phyloP scores from a whole-genome alignment of 2,329 filamentous ascomycete genomes.

The Penicillium sp. region DNA sequence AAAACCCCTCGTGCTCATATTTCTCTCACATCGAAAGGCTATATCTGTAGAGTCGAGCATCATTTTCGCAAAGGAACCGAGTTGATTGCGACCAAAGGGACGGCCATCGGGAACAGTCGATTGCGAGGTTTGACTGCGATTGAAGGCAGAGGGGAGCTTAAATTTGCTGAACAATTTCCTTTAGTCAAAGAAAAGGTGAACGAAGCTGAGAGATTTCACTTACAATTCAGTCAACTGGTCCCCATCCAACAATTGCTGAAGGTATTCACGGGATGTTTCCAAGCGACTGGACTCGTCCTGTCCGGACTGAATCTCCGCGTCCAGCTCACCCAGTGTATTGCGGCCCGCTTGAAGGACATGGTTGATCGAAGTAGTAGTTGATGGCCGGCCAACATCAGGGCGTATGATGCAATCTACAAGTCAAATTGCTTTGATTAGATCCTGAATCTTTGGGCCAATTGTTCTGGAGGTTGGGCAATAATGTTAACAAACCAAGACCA shows the following conservation, averaged over 20 bases:
- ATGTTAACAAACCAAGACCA: conserved; percentile 40
- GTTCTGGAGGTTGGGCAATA: conserved; percentile 1
- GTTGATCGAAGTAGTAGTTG: conserved; percentile 41
- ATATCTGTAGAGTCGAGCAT: conserved; percentile 51
- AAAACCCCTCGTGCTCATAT: not conserved
- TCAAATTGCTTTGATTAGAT: conserved; percentile 24
- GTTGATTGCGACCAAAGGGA: conserved; percentile 28
- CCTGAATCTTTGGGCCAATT: conserved; percentile 6
- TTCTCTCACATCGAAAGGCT: conserved; percentile 43
- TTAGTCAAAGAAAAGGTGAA: conserved; percentile 5
- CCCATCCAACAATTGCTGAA: conserved; percentile 71
- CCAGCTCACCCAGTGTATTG: conserved; percentile 65
- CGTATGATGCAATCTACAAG: conserved; percentile 42
- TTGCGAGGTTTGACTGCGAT: conserved; percentile 19
- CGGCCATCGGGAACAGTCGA: conserved; percentile 19
- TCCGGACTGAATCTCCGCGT: conserved; percentile 65
- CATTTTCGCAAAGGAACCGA: conserved; percentile 58
- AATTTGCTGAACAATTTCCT: conserved; percentile 39
- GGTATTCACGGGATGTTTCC: conserved; percentile 70
- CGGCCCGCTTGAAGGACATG: conserved; percentile 54
- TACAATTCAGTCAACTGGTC: conserved; percentile 57
- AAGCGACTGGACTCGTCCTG: conserved; percentile 61
- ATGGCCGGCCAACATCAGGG: conserved; percentile 43
- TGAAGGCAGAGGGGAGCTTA: conserved; percentile 37
- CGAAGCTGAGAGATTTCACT: conserved; percentile 14